Conservation (phyloP, 306 rosid species). For the Casuarina glauca region DNA sequence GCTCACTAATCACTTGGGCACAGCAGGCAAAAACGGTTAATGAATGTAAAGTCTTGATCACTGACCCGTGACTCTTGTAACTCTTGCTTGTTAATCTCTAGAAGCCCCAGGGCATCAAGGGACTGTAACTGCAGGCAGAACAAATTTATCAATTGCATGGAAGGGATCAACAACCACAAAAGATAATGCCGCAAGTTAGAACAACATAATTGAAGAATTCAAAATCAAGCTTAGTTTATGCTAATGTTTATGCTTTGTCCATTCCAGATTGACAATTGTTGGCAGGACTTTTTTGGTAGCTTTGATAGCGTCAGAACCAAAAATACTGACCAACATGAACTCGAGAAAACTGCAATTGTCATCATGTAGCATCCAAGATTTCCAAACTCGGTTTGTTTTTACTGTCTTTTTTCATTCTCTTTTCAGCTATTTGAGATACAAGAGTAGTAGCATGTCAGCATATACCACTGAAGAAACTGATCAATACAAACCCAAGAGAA, state of each 20-base stretch:
- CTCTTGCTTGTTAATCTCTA: slow-evolving; percentile 61
- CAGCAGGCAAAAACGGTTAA: slow-evolving; percentile 5
- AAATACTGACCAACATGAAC: background rate
- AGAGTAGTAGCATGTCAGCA: background rate
- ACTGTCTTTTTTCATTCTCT: too few species aligned
- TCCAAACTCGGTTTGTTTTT: background rate
- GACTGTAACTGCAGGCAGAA: slow-evolving; percentile 68
- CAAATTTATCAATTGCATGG: slow-evolving; percentile 21
- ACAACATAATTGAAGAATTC: background rate
- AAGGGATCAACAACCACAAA: background rate
- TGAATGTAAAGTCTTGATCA: slow-evolving; percentile 11
- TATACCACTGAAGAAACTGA: background rate
- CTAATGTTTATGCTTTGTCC: background rate
- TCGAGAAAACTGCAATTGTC: background rate
- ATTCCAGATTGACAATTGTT: background rate
- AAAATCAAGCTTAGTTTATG: background rate
- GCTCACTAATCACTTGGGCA: background rate
- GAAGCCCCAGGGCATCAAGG: slow-evolving; percentile 53
- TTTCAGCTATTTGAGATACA: background rate
- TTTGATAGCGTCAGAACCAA: background rate
- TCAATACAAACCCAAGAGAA: background rate
- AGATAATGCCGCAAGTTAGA: background rate
- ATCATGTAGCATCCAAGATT: background rate
- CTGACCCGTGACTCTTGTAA: slow-evolving; percentile 55
- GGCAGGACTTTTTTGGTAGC: background rate